Base-by-base conservation (phyloP, 2,329 filamentous ascomycete genomes). In the Sclerotinia spermophila region DNA sequence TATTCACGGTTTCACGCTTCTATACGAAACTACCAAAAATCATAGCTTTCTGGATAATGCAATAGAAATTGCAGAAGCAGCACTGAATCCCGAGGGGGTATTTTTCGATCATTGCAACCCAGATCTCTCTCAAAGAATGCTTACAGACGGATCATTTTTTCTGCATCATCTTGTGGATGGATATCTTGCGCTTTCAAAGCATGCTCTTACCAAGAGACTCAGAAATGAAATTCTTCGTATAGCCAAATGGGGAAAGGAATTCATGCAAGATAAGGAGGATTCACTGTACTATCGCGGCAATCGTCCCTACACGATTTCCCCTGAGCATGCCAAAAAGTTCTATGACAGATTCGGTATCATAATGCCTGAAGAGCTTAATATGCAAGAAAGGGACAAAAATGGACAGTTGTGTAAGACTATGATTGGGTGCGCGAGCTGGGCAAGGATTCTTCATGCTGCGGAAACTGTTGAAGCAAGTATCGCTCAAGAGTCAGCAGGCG, bases 141-240 rank as follows among this genome's bases (percentile, higher is more conserved):
- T 74, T 33, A 74, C 73, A 3, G 73, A 75, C 33, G 68, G 73
- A 42, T 74, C 74, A 21, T 74, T 74, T 51, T 75, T 75, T 45
- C 38, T 75, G 1, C 74, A 75, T 56, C 74, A 74, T 48, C 68
- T 75, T 1, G 72, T 75, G 2, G 72, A 75, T 62, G 73, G 74
- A 3, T 75, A 73, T 58, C 10, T 58, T 3, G 71, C 69, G 2
- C 68, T 75, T 5, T 72, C 72, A 13, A 69, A 69, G 35, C 65
- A 73, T 64, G 35, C 61, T 24, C 10, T 67, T 7, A 51, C n/a
- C 2, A 55, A 74, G 3, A 27, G 51, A 30, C 67, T 75, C 7
- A 38, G 21, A 19, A 17, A 70, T 2, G 72, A 74, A 56, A 71
- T 75, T 30, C 5, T 21, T 24, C 66, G 67, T 3, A 73, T 74